Evolutionary conservation across 208 protist genomes (phyloP).

Genomic region (Novymonas esmeraldas): DNA sequence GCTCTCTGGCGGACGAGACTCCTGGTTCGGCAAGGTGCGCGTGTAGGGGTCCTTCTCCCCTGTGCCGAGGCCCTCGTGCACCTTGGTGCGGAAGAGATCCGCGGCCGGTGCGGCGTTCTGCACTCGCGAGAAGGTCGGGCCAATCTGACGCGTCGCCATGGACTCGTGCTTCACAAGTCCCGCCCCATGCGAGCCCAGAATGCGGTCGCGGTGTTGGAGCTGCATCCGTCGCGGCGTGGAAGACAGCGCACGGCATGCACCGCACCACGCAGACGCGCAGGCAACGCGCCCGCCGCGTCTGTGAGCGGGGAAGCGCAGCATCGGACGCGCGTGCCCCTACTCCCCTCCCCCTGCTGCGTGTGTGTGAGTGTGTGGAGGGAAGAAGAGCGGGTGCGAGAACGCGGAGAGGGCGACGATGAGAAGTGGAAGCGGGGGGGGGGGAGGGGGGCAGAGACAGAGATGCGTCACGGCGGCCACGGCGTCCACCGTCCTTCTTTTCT

Average conservation of each 20-base stretch:
- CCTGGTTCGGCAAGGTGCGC: slow-evolving; percentile 76
- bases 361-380: not conserved
- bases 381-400: not conserved
- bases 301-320: slow-evolving; percentile 7
- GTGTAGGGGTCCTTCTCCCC: slow-evolving; percentile 72
- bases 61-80: slow-evolving; percentile 84
- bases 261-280: slow-evolving; percentile 2
- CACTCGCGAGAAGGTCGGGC: slow-evolving; percentile 29
- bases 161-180: slow-evolving; percentile 65
- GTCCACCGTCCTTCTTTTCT: too few relatives aligned
- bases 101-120: slow-evolving; percentile 57
- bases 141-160: slow-evolving; percentile 36
- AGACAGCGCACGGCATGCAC: slow-evolving; percentile 9
- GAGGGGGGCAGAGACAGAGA: not conserved
- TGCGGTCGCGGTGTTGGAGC: slow-evolving; percentile 60
- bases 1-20: slow-evolving; percentile 54
- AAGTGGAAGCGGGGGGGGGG: not conserved
- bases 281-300: not conserved
- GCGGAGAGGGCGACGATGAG: not conserved
- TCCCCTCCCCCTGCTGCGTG: not conserved
- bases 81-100: slow-evolving; percentile 74
- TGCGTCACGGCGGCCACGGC: not conserved
- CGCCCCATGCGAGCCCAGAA: slow-evolving; percentile 68
- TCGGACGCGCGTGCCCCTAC: too few relatives aligned
- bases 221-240: slow-evolving; percentile 19